Evolutionary conservation across 2,329 filamentous ascomycete species (phyloP).

Genomic region (Berkeleyomyces rouxiae): DNA sequence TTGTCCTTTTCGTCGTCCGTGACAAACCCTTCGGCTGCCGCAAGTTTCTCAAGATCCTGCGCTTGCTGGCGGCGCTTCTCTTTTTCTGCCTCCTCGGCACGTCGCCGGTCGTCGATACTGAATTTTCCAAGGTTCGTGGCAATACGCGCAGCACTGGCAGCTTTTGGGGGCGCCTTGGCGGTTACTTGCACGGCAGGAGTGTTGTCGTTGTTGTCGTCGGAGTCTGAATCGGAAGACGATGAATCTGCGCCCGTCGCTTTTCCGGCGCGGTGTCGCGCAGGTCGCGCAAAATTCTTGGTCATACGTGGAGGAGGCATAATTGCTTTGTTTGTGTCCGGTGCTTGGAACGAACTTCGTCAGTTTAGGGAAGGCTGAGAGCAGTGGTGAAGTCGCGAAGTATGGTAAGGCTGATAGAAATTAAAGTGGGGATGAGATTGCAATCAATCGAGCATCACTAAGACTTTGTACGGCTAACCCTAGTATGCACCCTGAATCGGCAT

Average conservation of each 20-base stretch:
- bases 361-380: background rate
- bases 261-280: slow-evolving; percentile 70
- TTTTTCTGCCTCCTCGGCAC: slow-evolving; percentile 31
- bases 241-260: slow-evolving; percentile 48
- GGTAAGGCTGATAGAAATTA: slow-evolving; percentile 8
- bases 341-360: background rate
- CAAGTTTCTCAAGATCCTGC: slow-evolving; percentile 25
- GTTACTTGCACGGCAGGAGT: slow-evolving; percentile 17
- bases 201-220: slow-evolving; percentile 26
- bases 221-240: slow-evolving; percentile 34
- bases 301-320: slow-evolving; percentile 62
- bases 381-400: background rate
- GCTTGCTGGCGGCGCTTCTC: slow-evolving; percentile 22
- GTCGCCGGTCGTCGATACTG: slow-evolving; percentile 32
- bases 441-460: background rate
- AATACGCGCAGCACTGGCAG: slow-evolving; percentile 38
- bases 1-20: slow-evolving; percentile 33
- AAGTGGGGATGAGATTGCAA: background rate
- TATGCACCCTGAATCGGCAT: too few relatives aligned
- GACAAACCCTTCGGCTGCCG: slow-evolving; percentile 45
- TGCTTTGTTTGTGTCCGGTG: background rate
- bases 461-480: too few relatives aligned
- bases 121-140: slow-evolving; percentile 36
- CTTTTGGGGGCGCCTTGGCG: slow-evolving; percentile 37
- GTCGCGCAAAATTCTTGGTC: slow-evolving; percentile 76